Evolutionary conservation across 768 basidiomycete species (phyloP), one percentile per base, ranked within the genome.

Genomic region (Russula emetica): DNA sequence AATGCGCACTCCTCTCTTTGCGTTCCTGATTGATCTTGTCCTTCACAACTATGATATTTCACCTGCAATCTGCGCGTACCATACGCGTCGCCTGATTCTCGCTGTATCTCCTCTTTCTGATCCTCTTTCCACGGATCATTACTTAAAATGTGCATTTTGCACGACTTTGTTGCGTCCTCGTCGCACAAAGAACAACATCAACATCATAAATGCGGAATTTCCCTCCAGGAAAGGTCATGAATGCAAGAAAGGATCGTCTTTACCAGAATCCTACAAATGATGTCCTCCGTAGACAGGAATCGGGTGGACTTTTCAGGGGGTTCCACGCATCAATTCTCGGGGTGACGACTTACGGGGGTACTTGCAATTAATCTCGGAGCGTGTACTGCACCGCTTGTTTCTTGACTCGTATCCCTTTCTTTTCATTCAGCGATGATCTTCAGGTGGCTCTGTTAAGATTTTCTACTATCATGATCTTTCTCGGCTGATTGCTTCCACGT

Each of bases 1-100:
- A 7, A n/a, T 54, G 9, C 32, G 14, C n/a, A 54, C 30, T 14
- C 9, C 34, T 44, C 34, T 32, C 52, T 32, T 53, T 20, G 20
- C 59, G 0, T 28, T 8, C 42, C 44, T 61, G 36, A 53, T 44
- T 61, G 60, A 61, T 61, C 32, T 49, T 2, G 14, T 38, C 38
- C n/a, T n/a, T n/a, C n/a, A n/a, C n/a, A 11, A 42, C 22, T 32
- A 40, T 38, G 44, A 45, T n/a, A 45, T 22, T 22, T 22, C 30
- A 30, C 42, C 42, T 22, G 45, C 58, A 40, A 38, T 40, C 51
- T 32, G 34, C 40, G 32, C 52, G n/a, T 28, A 45, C 30, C 30
- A 44, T 44, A 53, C 28, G 28, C 51, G 36, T 52, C 40, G 26
- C 36, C 36, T 60, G 50, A n/a, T n/a, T n/a, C 26, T 52, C 38